Evolutionary conservation across 2,329 filamentous ascomycete species (phyloP).

Genomic region (Fusarium domesticum): DNA sequence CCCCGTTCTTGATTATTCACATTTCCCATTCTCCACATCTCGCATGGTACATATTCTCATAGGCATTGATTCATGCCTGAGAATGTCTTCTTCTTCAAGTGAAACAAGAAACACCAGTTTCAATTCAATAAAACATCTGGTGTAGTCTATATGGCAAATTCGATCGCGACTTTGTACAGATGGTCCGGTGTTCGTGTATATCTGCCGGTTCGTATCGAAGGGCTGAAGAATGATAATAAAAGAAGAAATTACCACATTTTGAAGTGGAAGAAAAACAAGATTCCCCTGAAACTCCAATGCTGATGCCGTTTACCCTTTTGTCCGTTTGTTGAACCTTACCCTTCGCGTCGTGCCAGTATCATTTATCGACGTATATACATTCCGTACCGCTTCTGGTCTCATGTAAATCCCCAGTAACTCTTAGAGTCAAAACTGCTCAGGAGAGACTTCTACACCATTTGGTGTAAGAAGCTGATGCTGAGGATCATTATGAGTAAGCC

Average conservation of each 20-base stretch:
- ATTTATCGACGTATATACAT: slow-evolving; percentile 25
- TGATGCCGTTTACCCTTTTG: slow-evolving; percentile 29
- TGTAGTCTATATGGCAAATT: slow-evolving; percentile 12
- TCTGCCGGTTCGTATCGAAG: not conserved
- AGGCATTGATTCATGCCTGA: no score
- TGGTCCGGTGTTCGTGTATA: not conserved
- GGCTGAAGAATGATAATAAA: slow-evolving; percentile 6
- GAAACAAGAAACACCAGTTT: no score
- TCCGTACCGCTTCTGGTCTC: slow-evolving; percentile 11
- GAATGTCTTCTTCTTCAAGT: no score
- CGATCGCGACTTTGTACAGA: not conserved
- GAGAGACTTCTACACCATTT: slow-evolving; percentile 42
- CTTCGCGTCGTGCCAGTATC: slow-evolving; percentile 12
- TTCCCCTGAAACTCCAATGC: slow-evolving; percentile 34
- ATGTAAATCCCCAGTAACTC: slow-evolving; percentile 15
- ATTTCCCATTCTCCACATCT: not conserved
- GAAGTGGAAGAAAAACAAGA: slow-evolving; percentile 23
- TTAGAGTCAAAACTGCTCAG: slow-evolving; percentile 13
- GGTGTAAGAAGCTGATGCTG: slow-evolving; percentile 77
- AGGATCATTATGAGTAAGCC: slow-evolving; percentile 94
- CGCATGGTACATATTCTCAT: not conserved
- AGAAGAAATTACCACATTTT: slow-evolving; percentile 24
- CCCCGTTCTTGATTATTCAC: not conserved
- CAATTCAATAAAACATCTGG: no score
- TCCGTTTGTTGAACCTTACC: slow-evolving; percentile 22